These are phyloP conservation scores for Eutypella sp. DNA, from an alignment of 2,329 filamentous ascomycete genomes.

Conservation along the genomic window DNA sequence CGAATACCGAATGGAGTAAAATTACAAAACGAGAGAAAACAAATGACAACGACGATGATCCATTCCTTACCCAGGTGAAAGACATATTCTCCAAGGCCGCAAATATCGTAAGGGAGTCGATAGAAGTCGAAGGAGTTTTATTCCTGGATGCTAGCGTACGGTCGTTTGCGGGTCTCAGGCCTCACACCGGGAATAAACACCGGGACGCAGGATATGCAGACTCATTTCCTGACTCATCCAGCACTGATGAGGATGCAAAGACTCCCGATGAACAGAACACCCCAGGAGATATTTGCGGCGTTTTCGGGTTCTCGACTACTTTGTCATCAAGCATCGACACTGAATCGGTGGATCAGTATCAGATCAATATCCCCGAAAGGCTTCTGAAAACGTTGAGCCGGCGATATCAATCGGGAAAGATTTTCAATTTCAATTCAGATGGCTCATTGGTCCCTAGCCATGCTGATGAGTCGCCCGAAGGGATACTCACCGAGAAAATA, in stretches of 20 bases:
- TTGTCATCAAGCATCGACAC: slow-evolving; percentile 28
- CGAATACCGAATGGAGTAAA: too few species aligned
- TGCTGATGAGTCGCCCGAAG: slow-evolving; percentile 16
- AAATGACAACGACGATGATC: slow-evolving; percentile 2
- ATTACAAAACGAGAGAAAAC: not conserved
- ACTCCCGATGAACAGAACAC: slow-evolving; percentile 2
- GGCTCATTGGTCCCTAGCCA: slow-evolving; percentile 31
- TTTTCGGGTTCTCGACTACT: slow-evolving; percentile 35
- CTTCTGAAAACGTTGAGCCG: slow-evolving; percentile 37
- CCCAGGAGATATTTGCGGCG: slow-evolving; percentile 18
- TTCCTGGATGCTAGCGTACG: slow-evolving; percentile 27
- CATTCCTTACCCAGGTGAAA: slow-evolving; percentile 3
- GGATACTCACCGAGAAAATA: not conserved
- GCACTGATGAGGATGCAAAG: slow-evolving; percentile 10
- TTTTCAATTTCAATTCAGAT: slow-evolving; percentile 39
- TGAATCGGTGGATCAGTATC: slow-evolving; percentile 7
- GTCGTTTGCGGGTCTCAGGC: slow-evolving; percentile 9
- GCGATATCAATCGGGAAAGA: slow-evolving; percentile 39
- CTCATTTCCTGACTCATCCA: slow-evolving; percentile 11
- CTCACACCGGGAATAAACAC: not conserved
- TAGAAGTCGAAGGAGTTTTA: slow-evolving; percentile 36
- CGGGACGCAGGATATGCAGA: too few species aligned
- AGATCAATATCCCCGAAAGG: slow-evolving; percentile 29
- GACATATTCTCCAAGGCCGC: slow-evolving; percentile 37
- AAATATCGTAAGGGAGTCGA: slow-evolving; percentile 36